Conservation (phyloP, 176 grass and related monocot species). For the Raddia distichophylla region DNA sequence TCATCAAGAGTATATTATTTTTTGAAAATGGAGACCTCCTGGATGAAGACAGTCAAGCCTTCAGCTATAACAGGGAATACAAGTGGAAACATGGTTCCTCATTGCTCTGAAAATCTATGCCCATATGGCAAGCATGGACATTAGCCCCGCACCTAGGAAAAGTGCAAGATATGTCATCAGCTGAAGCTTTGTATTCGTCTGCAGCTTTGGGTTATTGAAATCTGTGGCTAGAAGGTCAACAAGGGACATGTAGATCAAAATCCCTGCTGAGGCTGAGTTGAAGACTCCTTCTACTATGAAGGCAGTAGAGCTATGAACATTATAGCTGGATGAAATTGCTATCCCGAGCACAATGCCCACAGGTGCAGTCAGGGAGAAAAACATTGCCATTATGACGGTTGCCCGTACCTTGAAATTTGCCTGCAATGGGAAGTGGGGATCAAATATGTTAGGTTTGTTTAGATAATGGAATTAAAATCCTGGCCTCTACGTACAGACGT, state of each 20-base stretch:
- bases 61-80: background rate
- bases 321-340: constrained; percentile 75
- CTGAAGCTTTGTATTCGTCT: constrained; percentile 85
- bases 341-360: constrained; percentile 78
- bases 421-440: constrained; percentile 45
- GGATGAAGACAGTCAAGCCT: constrained; percentile 17
- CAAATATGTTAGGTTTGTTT: constrained; percentile 23
- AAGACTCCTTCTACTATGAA: constrained; percentile 77
- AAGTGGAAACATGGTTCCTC: background rate
- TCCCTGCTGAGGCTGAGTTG: constrained; percentile 83
- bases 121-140: constrained; percentile 95
- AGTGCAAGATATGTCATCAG: constrained; percentile 70
- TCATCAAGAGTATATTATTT: constrained; percentile 30
- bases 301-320: constrained; percentile 65
- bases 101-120: constrained; percentile 47
- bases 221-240: constrained; percentile 94
- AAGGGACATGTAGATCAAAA: constrained; percentile 96
- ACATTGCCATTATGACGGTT: constrained; percentile 77
- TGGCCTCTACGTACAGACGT: too few species aligned
- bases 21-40: background rate
- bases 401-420: constrained; percentile 85
- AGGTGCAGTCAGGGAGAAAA: constrained; percentile 96
- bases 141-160: constrained; percentile 78
- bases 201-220: constrained; percentile 84
- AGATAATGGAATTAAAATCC: too few species aligned